Base-by-base conservation (phyloP, 345 rosid genomes). In the Mallotus nudiflorus region DNA sequence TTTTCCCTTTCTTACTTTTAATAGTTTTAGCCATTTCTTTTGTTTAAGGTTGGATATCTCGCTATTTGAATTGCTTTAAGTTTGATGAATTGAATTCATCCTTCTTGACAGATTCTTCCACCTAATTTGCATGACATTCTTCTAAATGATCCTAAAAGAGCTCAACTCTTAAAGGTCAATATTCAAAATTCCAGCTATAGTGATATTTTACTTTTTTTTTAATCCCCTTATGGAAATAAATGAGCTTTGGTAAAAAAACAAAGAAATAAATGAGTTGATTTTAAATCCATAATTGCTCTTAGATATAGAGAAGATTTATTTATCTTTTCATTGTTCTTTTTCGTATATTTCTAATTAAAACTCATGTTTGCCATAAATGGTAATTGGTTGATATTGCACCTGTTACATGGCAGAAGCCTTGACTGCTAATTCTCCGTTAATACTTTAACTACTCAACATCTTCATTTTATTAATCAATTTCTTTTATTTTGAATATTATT, bases 101-200 rank as follows among this genome's bases (percentile, higher is more conserved):
- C 16, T 9, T 56, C 63, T 16, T 73, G 12, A 20, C 79, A 88
- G 89, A 81, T 88, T 79, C 88, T 88, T 76, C 92, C 92, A 0
- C 11, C 51, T 20, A 89, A 84, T 73, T 74, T 88, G 48, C 88
- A 71, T 48, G 64, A 84, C 29, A 77, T 76, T 72, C 81, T 88
- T 57, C 71, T 76, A 0, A 72, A 80, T 66, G 88, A 85, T 73
- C 82, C 87, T 52, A 84, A 81, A 9, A 79, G 85, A 70, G 73
- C 76, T 73, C 80, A 81, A 28, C 89, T 88, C 2, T 57, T 88
- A 66, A 89, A 85, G 89, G 89, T 87, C 57, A 57, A 20, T n/a
- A 25, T 54, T 50, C 44, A 28, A 14, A 33, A 46, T 62, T 56
- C 54, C 22, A 25, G 28, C 14, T 29, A 3, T 18, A n/a, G n/a